Conservation (phyloP, 768 basidiomycete species). For the Xanthoconium stramineum region DNA sequence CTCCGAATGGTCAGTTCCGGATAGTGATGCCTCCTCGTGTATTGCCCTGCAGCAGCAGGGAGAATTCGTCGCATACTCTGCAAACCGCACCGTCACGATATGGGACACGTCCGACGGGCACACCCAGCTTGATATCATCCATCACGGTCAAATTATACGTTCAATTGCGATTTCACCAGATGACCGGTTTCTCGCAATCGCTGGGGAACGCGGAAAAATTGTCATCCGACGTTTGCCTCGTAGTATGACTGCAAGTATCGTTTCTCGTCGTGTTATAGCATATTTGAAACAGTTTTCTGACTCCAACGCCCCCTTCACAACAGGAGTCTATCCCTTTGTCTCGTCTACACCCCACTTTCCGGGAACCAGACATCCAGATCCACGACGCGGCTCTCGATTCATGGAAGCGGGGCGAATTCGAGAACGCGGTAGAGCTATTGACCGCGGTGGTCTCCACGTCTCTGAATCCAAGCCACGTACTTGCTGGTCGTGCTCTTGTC, state of each 20-base stretch:
- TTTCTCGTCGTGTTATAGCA: neutral
- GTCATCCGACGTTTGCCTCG: neutral
- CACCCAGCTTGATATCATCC: neutral
- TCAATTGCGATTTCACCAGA: constrained; percentile 2
- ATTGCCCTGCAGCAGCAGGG: neutral
- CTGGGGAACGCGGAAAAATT: neutral
- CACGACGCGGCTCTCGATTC: neutral
- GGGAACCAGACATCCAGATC: neutral
- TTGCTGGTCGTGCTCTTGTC: neutral
- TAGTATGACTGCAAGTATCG: neutral
- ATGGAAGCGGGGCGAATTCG: neutral
- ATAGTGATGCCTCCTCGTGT: neutral
- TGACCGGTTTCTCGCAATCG: neutral
- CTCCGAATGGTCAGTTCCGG: neutral
- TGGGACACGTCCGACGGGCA: neutral
- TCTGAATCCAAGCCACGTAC: neutral
- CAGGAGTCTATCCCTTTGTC: neutral
- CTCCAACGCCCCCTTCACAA: neutral
- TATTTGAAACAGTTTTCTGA: neutral
- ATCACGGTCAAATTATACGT: neutral
- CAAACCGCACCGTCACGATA: neutral
- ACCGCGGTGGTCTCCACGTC: neutral
- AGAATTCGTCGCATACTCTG: neutral
- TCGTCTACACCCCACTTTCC: neutral
- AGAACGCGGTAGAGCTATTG: neutral